Conservation (phyloP, 345 rosid genomes). For the Pelargonium nanum region DNA sequence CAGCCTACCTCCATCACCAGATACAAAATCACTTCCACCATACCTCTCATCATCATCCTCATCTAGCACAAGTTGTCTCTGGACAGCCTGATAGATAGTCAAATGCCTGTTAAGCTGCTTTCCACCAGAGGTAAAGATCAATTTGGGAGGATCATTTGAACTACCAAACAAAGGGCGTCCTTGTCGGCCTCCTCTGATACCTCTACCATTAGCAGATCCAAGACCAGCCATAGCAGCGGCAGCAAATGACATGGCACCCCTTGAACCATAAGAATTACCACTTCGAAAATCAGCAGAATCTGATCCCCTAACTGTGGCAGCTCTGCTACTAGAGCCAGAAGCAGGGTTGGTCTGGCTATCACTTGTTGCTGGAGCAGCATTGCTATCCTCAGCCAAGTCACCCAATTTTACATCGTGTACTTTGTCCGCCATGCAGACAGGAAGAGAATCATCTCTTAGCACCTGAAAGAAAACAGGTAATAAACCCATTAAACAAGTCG, state of each 20-base stretch:
- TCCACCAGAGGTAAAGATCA: slow-evolving; percentile 75
- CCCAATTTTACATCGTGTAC: slow-evolving; percentile 94
- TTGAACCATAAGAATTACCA: slow-evolving; percentile 64
- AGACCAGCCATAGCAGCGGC: slow-evolving; percentile 99
- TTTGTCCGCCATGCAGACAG: slow-evolving; percentile 83
- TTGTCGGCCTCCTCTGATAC: slow-evolving; percentile 80
- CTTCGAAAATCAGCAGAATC: slow-evolving; percentile 66
- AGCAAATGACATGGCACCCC: slow-evolving; percentile 95
- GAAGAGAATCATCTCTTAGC: slow-evolving; percentile 75
- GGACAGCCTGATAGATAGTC: slow-evolving; percentile 98
- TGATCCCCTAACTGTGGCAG: slow-evolving; percentile 54
- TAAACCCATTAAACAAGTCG: background rate
- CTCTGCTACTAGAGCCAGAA: slow-evolving; percentile 78
- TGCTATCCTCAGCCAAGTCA: slow-evolving; percentile 63
- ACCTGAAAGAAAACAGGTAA: slow-evolving; percentile 35
- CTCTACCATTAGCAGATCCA: slow-evolving; percentile 85
- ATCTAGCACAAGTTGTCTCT: slow-evolving; percentile 76
- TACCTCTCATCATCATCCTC: slow-evolving; percentile 92
- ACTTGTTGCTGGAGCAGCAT: slow-evolving; percentile 31
- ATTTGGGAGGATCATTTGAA: slow-evolving; percentile 66
- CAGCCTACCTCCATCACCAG: slow-evolving; percentile 86
- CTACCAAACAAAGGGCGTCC: slow-evolving; percentile 60
- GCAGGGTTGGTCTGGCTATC: slow-evolving; percentile 52
- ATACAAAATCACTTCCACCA: slow-evolving; percentile 62
- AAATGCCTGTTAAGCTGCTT: slow-evolving; percentile 87